Evolutionary conservation across 805 yeast species (phyloP), one percentile per base, ranked within the genome.

Genomic region (Monosporozyma siamensis): DNA sequence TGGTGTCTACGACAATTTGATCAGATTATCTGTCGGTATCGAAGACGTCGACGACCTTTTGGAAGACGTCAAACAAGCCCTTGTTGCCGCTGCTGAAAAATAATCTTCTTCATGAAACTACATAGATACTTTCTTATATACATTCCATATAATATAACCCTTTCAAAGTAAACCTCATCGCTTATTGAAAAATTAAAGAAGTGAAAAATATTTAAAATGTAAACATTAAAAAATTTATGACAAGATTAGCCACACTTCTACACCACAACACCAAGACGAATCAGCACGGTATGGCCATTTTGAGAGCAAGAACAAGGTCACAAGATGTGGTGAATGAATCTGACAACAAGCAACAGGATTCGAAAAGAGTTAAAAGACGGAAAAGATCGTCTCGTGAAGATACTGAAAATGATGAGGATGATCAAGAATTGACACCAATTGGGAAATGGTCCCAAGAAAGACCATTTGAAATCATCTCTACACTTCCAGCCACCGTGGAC

Each of bases 11-110:
- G 95, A 84, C 56, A 87, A 84, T 65, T 73, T 86, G 64, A 71
- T 86, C 53, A 78, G 95, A 70, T 70, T 86, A 43, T 78, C 87
- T 50, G 88, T 85, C 39, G 95, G 95, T 65, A 82, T 86, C 48
- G 95, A 86, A 68, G 94, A 83, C 54, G 68, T 73, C 45, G 86
- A 78, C 24, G 95, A 86, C 58, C 70, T 86, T 61, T 68, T 85
- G 47, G 71, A 66, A 6, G 95, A 86, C 55, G 67, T 86, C 52
- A 67, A 74, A 59, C 78, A 77, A 59, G 95, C 95, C 41, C 70
- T 85, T 54, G 67, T 66, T 25, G 51, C 50, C 34, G 69, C 70
- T 31, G 43, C 53, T 26, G 21, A 48, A 18, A 34, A 38, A 25
- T 14, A 14, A 22, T n/a, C n/a, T n/a, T n/a, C n/a, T n/a, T n/a